Evolutionary conservation across 2,329 filamentous ascomycete genomes (phyloP).

Genomic region (Neodidymelliopsis sp.): DNA sequence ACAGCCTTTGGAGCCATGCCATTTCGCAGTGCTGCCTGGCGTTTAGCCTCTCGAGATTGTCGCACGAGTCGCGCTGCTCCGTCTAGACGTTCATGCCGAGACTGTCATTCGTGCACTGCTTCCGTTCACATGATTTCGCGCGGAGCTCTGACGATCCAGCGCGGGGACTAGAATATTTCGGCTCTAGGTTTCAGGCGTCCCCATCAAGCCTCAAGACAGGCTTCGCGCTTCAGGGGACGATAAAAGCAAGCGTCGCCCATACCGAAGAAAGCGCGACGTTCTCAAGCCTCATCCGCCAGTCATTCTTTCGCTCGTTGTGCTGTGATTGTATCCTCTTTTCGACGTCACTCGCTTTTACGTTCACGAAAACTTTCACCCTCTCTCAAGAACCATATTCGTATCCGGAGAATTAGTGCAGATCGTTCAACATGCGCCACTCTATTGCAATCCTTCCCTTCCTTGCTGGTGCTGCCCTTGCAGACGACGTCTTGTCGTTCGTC

Average conservation of each 20-base stretch:
- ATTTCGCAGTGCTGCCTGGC: conserved; percentile 7
- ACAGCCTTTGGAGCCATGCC: background rate
- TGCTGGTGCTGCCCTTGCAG: conserved; percentile 25
- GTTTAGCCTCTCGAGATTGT: background rate
- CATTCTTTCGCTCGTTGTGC: conserved; percentile 4
- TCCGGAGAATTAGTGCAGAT: conserved; percentile 9
- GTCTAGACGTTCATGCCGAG: background rate
- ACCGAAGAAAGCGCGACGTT: conserved; percentile 14
- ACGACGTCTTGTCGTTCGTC: conserved; percentile 29
- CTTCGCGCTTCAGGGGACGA: conserved; percentile 20
- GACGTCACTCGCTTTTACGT: conserved; percentile 18
- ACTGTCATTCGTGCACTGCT: conserved; percentile 9
- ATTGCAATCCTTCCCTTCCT: conserved; percentile 28
- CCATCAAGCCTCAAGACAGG: conserved; percentile 11
- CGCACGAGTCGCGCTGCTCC: conserved; percentile 8
- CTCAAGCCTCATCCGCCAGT: conserved; percentile 13
- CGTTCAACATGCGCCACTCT: conserved; percentile 32
- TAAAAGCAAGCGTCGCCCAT: conserved; percentile 20
- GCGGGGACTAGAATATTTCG: conserved; percentile 5
- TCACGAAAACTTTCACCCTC: background rate
- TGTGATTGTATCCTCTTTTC: background rate
- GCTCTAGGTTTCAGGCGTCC: conserved; percentile 16
- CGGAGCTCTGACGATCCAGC: background rate
- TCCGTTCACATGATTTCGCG: background rate
- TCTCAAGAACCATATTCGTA: background rate